These are phyloP conservation scores for Tetrastigma voinierianum DNA, from an alignment of 164 flowering plant genomes.

Conservation along the genomic window DNA sequence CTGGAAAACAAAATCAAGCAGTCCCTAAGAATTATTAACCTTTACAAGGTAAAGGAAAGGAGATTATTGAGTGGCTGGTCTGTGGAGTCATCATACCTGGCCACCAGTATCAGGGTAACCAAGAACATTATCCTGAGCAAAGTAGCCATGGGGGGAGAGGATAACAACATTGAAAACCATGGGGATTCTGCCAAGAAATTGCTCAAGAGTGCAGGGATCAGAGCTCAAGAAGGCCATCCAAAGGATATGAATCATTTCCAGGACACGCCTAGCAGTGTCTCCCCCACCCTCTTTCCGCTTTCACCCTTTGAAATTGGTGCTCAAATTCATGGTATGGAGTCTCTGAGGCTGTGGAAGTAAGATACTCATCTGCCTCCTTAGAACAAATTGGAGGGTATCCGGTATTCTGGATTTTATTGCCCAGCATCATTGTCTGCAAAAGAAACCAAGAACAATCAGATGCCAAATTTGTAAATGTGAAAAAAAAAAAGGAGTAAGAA, in stretches of 20 bases:
- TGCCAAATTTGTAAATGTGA: background rate
- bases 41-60: background rate
- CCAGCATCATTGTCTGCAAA: slow-evolving; percentile 86
- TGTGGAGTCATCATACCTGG: slow-evolving; percentile 50
- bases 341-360: slow-evolving; percentile 47
- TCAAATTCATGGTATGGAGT: slow-evolving; percentile 78
- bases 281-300: slow-evolving; percentile 99
- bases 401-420: slow-evolving; percentile 69
- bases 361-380: slow-evolving; percentile 80
- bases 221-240: slow-evolving; percentile 97
- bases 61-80: background rate
- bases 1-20: slow-evolving; percentile 24
- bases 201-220: slow-evolving; percentile 85
- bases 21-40: background rate
- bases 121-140: slow-evolving; percentile 91
- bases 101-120: slow-evolving; percentile 99
- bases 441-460: background rate
- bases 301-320: slow-evolving; percentile 82
- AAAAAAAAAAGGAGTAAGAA: background rate
- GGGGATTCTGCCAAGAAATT: slow-evolving; percentile 76
- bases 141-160: slow-evolving; percentile 94
- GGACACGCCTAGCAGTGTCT: slow-evolving; percentile 76
- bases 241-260: slow-evolving; percentile 76
- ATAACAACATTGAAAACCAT: slow-evolving; percentile 99
- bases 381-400: slow-evolving; percentile 53